phyloP scores from a whole-genome alignment of 2,329 filamentous ascomycete species.

The Orbilia javanica region DNA sequence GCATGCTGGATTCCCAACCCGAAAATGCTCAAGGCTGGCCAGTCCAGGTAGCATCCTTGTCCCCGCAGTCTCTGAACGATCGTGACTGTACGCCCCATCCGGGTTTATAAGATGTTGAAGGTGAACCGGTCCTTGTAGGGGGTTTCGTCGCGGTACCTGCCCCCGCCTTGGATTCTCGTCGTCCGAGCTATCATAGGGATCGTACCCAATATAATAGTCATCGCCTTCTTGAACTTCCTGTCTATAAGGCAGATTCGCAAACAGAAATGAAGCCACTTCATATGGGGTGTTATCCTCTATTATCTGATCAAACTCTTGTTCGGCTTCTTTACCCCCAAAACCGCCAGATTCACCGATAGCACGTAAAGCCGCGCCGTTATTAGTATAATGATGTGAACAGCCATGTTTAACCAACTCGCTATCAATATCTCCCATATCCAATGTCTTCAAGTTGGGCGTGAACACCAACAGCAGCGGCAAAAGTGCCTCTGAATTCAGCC shows the following conservation, averaged over 20 bases:
- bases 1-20: not conserved
- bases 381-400: not conserved
- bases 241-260: not conserved
- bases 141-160: too few relatives aligned
- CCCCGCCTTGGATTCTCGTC: too few relatives aligned
- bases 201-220: too few relatives aligned
- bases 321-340: not conserved
- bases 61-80: too few relatives aligned
- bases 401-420: not conserved
- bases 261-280: not conserved
- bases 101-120: too few relatives aligned
- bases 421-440: not conserved
- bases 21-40: constrained; percentile 10
- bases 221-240: too few relatives aligned
- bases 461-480: not conserved
- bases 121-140: too few relatives aligned
- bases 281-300: not conserved
- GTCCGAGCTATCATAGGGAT: too few relatives aligned
- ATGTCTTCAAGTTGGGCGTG: not conserved
- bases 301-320: not conserved
- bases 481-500: not conserved
- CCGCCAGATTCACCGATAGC: not conserved
- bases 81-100: too few relatives aligned
- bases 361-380: not conserved
- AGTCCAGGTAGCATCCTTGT: not conserved